A percentile compares a stretch with the other conserved stretches of the same genome.
These are phyloP conservation scores for Pythium oligandrum DNA, from an alignment of 352 stramenopile genomes.

Conservation along the genomic window DNA sequence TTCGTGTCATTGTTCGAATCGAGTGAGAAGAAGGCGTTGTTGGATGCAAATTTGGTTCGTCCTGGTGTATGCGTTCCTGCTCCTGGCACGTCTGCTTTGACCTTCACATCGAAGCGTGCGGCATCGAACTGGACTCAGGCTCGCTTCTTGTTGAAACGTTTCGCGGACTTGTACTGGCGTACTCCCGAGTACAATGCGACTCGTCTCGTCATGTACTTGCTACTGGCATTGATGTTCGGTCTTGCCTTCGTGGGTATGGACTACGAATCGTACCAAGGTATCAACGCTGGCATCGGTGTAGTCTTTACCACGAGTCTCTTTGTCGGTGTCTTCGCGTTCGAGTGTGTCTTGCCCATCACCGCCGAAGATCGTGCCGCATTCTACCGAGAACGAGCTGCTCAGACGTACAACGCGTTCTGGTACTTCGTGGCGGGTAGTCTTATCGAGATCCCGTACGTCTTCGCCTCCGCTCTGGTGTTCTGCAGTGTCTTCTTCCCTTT, in stretches of 20 bases:
- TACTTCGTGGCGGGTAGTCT: slow-evolving; percentile 58
- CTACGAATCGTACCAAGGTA: slow-evolving; percentile 14
- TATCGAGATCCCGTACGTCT: slow-evolving; percentile 47
- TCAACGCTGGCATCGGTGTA: slow-evolving; percentile 31
- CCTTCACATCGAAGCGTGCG: slow-evolving; percentile 1
- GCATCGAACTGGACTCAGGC: slow-evolving; percentile 2
- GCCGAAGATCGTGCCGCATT: slow-evolving; percentile 74
- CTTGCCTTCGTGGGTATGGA: slow-evolving; percentile 30
- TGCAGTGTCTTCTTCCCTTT: slow-evolving; percentile 24
- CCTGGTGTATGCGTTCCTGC: too few species aligned
- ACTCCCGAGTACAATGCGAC: slow-evolving; percentile 58
- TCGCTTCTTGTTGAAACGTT: slow-evolving; percentile 5
- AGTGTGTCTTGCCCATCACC: slow-evolving; percentile 54
- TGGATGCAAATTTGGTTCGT: too few species aligned
- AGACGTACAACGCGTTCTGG: slow-evolving; percentile 62
- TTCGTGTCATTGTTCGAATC: too few species aligned
- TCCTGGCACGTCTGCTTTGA: neutral
- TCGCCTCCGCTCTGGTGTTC: slow-evolving; percentile 20
- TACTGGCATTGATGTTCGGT: slow-evolving; percentile 57
- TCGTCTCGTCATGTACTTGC: slow-evolving; percentile 34
- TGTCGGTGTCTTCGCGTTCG: slow-evolving; percentile 43
- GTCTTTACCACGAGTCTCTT: slow-evolving; percentile 67
- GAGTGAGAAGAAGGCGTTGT: too few species aligned
- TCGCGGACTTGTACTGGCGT: slow-evolving; percentile 17
- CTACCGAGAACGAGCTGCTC: slow-evolving; percentile 33